Percentiles rank a stretch among this genome's conserved stretches.
phyloP scores from a whole-genome alignment of 208 protist genomes.

The Acanthamoeba sp. region DNA sequence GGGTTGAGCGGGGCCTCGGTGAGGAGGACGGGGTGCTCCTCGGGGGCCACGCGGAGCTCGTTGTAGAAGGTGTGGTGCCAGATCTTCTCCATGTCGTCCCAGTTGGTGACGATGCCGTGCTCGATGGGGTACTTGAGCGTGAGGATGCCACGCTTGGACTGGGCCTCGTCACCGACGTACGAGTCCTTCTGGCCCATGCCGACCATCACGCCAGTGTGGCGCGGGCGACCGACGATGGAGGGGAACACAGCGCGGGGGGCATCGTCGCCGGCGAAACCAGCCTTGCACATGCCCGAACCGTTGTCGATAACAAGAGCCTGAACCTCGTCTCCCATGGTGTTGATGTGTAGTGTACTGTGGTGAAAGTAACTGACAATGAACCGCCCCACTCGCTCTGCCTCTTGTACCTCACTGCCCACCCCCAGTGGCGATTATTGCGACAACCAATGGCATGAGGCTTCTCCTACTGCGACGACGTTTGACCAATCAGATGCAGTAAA shows the following conservation, averaged over 20 bases:
- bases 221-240: too few species aligned
- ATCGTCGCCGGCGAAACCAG: slow-evolving; percentile 95
- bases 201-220: too few species aligned
- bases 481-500: background rate
- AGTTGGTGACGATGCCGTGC: slow-evolving; percentile 96
- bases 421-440: background rate
- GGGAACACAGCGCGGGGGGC: too few species aligned
- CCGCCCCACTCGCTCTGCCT: too few species aligned
- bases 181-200: too few species aligned
- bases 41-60: slow-evolving; percentile 97
- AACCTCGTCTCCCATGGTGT: too few species aligned
- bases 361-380: too few species aligned
- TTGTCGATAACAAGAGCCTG: too few species aligned
- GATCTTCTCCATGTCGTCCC: slow-evolving; percentile 98
- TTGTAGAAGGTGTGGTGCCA: slow-evolving; percentile 99
- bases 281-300: slow-evolving; percentile 94
- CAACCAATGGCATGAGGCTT: background rate
- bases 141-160: too few species aligned
- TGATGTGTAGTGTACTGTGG: too few species aligned
- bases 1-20: slow-evolving; percentile 95
- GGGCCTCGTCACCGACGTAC: too few species aligned
- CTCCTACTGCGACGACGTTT: background rate
- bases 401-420: slow-evolving; percentile 1
- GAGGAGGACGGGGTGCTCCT: slow-evolving; percentile 97
- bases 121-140: slow-evolving; percentile 88